Percentiles rank a stretch among this genome's conserved stretches.
phyloP scores from a whole-genome alignment of 1,139 yeast genomes.

The Pichia sp. region DNA sequence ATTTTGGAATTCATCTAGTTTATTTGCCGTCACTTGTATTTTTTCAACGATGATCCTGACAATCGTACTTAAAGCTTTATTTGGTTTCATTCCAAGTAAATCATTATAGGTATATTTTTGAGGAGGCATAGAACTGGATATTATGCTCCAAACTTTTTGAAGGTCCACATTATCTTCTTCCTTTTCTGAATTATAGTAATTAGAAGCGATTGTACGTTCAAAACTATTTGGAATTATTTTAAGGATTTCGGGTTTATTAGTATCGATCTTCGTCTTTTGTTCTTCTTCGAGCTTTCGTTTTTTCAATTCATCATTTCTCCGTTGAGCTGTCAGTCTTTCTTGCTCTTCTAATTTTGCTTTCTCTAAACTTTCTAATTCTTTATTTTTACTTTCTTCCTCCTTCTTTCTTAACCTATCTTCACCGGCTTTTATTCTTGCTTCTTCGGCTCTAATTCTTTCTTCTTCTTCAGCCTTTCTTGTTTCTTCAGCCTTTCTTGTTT shows the following conservation, averaged over 20 bases:
- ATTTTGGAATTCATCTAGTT: slow-evolving; percentile 1
- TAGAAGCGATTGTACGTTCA: not conserved
- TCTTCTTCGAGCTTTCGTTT: not conserved
- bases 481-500: slow-evolving; percentile 45
- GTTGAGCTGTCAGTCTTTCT: not conserved
- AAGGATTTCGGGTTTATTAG: too few relatives aligned
- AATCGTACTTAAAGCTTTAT: slow-evolving; percentile 6
- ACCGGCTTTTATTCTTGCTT: not conserved
- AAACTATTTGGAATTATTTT: not conserved
- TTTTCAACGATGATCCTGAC: slow-evolving; percentile 1
- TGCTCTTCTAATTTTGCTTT: not conserved
- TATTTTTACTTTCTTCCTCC: slow-evolving; percentile 51
- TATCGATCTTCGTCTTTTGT: not conserved
- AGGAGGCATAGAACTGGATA: not conserved
- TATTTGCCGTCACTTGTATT: slow-evolving; percentile 1
- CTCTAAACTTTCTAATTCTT: not conserved
- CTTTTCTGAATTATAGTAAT: not conserved
- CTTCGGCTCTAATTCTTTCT: not conserved
- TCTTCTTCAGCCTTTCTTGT: not conserved
- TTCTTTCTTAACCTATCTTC: slow-evolving; percentile 43
- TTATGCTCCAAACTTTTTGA: not conserved
- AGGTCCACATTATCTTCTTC: not conserved
- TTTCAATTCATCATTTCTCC: not conserved
- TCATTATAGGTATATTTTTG: slow-evolving; percentile 5
- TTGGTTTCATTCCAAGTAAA: slow-evolving; percentile 10